Base-by-base conservation (phyloP, 306 rosid genomes). In the Citrullus amarus region DNA sequence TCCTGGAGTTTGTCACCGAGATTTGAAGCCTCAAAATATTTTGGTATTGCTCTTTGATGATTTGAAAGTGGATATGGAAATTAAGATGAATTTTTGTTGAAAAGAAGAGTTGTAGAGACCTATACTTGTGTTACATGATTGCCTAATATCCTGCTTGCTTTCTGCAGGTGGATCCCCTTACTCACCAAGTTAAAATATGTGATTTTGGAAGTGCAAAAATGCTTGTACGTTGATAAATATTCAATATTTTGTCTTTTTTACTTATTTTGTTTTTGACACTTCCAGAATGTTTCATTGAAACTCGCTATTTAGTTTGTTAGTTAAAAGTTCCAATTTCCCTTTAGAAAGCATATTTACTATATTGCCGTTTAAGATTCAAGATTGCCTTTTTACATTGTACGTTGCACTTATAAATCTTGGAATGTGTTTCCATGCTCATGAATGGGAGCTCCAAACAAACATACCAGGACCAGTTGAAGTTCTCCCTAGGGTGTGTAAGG, bases 131-230 rank as follows among this genome's bases (percentile, higher is more conserved):
- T 25, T 34, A 14, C 36, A 41, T 62, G 51, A 46, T 71, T 77
- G 61, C 77, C 78, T 86, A 78, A 86, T 58, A 16, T 48, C 41
- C 63, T 76, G 72, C 36, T 83, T 50, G 77, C 43, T 83, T 51
- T 77, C 69, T 81, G 30, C 91, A 94, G 98, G 98, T 95, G 77
- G 98, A 95, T 89, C 95, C 98, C 69, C 91, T 89, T 75, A 88
- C 97, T 6, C 98, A 92, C 82, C 98, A 94, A 82, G 98, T 94
- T 79, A 94, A 94, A 85, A 89, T 94, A 53, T 94, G 98, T 34
- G 98, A 95, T 82, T 95, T 95, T 82, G 98, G 98, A 84, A 95
- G 97, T 70, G 98, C 98, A 72, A 95, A 95, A 89, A 76, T 95
- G 87, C 95, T 95, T 66, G 98, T 95, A 89, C 68, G 92, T 83